Evolutionary conservation across 805 yeast genomes (phyloP).

Genomic region (Yarrowia sp.): DNA sequence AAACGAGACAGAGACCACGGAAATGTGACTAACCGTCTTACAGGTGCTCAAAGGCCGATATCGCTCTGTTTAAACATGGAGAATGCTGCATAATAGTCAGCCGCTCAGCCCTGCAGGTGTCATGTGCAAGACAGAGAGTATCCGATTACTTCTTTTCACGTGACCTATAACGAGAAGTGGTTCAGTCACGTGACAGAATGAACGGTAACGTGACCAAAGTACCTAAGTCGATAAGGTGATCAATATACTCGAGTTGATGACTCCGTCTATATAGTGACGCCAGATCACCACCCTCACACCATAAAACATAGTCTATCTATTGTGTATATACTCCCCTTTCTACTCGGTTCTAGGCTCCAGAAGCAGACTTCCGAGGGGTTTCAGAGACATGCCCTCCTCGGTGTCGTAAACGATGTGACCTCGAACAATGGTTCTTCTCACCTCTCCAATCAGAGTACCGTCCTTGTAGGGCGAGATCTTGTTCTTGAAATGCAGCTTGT

Average conservation of each 20-base stretch:
- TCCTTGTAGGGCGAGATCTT: conserved; percentile 90
- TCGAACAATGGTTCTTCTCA: conserved; percentile 78
- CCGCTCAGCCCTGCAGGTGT: conserved; percentile 21
- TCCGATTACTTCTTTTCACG: too few species aligned
- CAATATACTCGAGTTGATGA: too few species aligned
- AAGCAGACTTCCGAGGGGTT: conserved; percentile 65
- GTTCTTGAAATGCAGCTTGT: conserved; percentile 69
- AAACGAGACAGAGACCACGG: too few species aligned
- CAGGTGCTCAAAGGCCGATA: not conserved
- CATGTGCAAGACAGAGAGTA: not conserved
- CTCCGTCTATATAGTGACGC: too few species aligned
- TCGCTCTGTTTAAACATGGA: not conserved
- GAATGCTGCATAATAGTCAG: conserved; percentile 14
- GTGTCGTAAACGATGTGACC: conserved; percentile 67
- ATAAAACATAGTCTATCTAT: not conserved
- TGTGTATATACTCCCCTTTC: not conserved
- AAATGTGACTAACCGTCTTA: too few species aligned
- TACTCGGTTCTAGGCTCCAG: conserved; percentile 52
- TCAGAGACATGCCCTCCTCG: conserved; percentile 58
- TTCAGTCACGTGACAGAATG: too few species aligned
- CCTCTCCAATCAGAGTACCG: conserved; percentile 69
- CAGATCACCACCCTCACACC: too few species aligned
- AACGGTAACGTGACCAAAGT: too few species aligned
- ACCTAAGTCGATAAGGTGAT: too few species aligned
- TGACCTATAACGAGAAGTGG: too few species aligned